phyloP scores from a whole-genome alignment of 257 asterid genomes.

The Petunia axillaris region DNA sequence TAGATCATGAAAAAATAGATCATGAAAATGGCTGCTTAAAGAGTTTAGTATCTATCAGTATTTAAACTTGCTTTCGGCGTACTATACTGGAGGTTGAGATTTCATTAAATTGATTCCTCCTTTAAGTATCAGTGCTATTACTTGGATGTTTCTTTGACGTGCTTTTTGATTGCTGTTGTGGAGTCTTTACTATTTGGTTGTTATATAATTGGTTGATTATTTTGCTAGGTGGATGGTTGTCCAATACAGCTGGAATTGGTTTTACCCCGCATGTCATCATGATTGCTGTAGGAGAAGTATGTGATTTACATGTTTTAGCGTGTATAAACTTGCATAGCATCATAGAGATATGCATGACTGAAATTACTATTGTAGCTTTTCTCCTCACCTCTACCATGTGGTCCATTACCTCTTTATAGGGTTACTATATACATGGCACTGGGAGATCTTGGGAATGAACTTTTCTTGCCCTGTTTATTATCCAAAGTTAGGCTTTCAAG shows the following conservation, averaged over 20 bases:
- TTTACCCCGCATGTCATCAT: conserved; percentile 74
- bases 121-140: too few species aligned
- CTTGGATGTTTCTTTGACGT: neutral
- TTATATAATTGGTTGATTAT: conserved; percentile 28
- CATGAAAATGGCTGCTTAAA: too few species aligned
- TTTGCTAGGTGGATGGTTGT: conserved; percentile 67
- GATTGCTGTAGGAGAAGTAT: conserved; percentile 75
- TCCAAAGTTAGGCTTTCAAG: conserved; percentile 9
- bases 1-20: too few species aligned
- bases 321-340: conserved; percentile 8
- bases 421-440: neutral
- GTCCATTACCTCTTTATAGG: neutral
- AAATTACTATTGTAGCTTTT: neutral
- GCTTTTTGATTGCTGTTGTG: neutral
- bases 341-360: neutral
- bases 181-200: neutral
- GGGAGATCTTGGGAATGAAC: neutral
- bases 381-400: neutral
- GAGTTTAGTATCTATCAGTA: too few species aligned
- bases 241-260: conserved; percentile 64
- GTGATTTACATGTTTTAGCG: conserved; percentile 30
- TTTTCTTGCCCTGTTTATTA: conserved; percentile 13
- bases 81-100: too few species aligned
- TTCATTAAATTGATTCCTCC: too few species aligned
- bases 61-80: too few species aligned